phyloP scores from a whole-genome alignment of 352 stramenopile species.

The Pythium utonaiense region DNA sequence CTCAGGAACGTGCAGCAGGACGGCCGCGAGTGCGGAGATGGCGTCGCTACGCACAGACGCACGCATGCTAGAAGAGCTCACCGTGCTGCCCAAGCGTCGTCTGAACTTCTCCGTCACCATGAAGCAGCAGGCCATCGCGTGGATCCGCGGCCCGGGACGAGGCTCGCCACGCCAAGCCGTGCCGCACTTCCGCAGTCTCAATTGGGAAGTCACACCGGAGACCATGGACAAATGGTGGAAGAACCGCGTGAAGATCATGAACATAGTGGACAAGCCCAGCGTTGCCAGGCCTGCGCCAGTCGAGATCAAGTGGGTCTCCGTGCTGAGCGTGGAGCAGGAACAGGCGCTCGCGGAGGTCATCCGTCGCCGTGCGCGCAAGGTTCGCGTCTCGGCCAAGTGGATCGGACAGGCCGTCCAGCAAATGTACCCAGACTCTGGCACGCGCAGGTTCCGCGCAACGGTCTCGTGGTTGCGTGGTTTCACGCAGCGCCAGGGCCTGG shows the following conservation, averaged over 20 bases:
- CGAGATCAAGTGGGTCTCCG: background rate
- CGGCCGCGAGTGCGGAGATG: background rate
- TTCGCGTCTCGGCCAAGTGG: conserved; percentile 29
- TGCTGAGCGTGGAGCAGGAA: conserved; percentile 18
- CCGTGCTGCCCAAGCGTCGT: conserved; percentile 16
- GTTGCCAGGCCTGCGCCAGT: background rate
- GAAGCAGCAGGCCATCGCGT: conserved; percentile 28
- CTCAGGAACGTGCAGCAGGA: background rate
- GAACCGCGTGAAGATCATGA: conserved; percentile 23
- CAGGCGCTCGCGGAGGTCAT: conserved; percentile 18
- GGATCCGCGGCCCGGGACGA: conserved; percentile 20
- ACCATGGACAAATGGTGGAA: conserved; percentile 26
- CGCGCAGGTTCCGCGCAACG: conserved; percentile 19
- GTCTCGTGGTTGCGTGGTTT: conserved; percentile 22
- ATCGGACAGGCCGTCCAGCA: conserved; percentile 24
- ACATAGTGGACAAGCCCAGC: background rate
- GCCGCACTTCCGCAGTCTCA: conserved; percentile 20
- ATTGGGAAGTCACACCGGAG: conserved; percentile 24
- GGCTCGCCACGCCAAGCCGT: conserved; percentile 17
- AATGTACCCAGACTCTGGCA: conserved; percentile 23
- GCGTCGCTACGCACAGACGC: conserved; percentile 5
- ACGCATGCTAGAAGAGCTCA: background rate
- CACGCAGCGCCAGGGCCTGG: conserved; percentile 21
- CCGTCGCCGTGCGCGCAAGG: conserved; percentile 21
- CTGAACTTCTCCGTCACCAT: conserved; percentile 21